Conservation (phyloP, 192 early-diverging fungal genomes). For the Backusella sp. region DNA sequence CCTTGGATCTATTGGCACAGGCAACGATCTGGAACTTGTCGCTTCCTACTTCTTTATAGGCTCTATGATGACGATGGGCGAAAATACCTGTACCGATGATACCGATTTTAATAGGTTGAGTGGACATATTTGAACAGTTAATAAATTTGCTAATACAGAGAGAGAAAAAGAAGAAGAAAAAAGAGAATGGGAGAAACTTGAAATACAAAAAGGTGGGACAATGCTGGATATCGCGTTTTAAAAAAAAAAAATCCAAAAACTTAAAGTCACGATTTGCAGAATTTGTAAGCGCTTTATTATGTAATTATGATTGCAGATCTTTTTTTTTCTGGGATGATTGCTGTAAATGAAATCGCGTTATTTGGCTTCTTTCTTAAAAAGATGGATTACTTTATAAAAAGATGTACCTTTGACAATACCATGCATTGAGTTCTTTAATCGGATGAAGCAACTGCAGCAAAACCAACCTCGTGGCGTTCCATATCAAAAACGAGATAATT, state of each 20-base stretch:
- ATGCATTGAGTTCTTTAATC: background rate
- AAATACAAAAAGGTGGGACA: background rate
- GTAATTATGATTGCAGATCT: background rate
- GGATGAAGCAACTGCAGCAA: background rate
- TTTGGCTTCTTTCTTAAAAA: background rate
- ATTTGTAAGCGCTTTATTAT: slow-evolving; percentile 1
- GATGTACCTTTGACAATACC: too few species aligned
- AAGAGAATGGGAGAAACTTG: background rate
- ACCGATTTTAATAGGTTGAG: slow-evolving; percentile 33
- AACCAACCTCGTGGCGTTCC: slow-evolving; percentile 17
- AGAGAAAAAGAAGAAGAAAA: background rate
- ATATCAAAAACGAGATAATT: slow-evolving; percentile 25
- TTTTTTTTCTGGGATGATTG: background rate
- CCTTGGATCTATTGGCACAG: slow-evolving; percentile 38
- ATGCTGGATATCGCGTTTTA: slow-evolving; percentile 1
- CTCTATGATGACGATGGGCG: slow-evolving; percentile 36
- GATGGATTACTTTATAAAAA: background rate
- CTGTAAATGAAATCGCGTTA: background rate
- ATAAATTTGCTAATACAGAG: background rate
- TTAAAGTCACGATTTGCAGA: background rate
- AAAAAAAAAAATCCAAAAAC: background rate
- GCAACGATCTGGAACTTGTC: slow-evolving; percentile 38
- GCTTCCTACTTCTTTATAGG: slow-evolving; percentile 20
- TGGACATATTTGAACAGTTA: background rate
- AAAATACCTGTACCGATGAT: slow-evolving; percentile 44